Evolutionary conservation across 2,329 filamentous ascomycete species (phyloP).

Genomic region (Parastagonospora avenae): DNA sequence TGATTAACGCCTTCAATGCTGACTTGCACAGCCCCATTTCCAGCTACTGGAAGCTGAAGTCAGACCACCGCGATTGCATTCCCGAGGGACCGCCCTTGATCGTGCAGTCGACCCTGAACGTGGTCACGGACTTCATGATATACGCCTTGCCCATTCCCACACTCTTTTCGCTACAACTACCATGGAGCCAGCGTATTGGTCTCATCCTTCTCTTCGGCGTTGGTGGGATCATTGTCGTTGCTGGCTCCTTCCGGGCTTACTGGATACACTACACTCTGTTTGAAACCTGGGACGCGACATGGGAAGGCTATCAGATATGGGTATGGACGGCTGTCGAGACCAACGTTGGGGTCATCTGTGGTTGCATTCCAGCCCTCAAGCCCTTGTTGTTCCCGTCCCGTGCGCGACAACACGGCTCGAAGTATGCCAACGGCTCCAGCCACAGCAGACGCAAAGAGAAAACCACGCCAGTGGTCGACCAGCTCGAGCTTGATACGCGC

Average conservation of each 20-base stretch:
- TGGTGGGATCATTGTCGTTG: slow-evolving; percentile 54
- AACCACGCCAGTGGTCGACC: slow-evolving; percentile 37
- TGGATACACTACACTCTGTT: slow-evolving; percentile 54
- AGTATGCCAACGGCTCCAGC: slow-evolving; percentile 38
- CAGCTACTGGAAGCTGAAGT: slow-evolving; percentile 52
- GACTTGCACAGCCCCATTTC: slow-evolving; percentile 48
- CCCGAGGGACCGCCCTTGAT: slow-evolving; percentile 53
- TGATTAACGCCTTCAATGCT: slow-evolving; percentile 10
- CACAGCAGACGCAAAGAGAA: slow-evolving; percentile 40
- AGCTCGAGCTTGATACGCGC: slow-evolving; percentile 43
- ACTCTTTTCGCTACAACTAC: slow-evolving; percentile 53
- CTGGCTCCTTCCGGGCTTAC: slow-evolving; percentile 54
- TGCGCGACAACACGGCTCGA: slow-evolving; percentile 35
- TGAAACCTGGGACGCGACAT: slow-evolving; percentile 53
- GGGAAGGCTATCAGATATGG: slow-evolving; percentile 51
- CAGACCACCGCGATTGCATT: slow-evolving; percentile 47
- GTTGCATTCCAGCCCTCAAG: slow-evolving; percentile 52
- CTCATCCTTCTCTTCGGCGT: slow-evolving; percentile 51
- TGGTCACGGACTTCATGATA: slow-evolving; percentile 53
- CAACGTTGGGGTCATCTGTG: slow-evolving; percentile 52
- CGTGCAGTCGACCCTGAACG: slow-evolving; percentile 51
- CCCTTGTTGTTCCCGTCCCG: slow-evolving; percentile 45
- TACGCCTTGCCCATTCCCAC: slow-evolving; percentile 55
- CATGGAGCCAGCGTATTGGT: slow-evolving; percentile 50
- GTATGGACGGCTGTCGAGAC: slow-evolving; percentile 53